phyloP scores from a whole-genome alignment of 192 early-diverging fungal species.

The Coemansia pectinata region DNA sequence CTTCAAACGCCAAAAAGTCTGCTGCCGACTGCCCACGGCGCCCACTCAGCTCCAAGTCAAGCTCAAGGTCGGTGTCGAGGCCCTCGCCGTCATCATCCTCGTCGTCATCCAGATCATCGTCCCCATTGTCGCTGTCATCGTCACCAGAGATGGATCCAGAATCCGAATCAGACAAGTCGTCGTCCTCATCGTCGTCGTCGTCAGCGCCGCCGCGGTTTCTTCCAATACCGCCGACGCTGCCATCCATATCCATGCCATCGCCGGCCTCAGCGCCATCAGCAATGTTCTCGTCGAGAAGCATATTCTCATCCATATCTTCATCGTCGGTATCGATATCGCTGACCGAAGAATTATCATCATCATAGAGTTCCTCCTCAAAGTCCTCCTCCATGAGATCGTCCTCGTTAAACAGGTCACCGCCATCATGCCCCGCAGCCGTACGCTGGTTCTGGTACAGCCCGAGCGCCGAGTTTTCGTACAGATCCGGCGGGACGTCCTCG shows the following conservation, averaged over 20 bases:
- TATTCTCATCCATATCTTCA: slow-evolving; percentile 60
- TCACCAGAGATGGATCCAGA: slow-evolving; percentile 57
- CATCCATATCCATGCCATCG: slow-evolving; percentile 56
- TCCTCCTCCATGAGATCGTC: slow-evolving; percentile 49
- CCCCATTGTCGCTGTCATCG: slow-evolving; percentile 50
- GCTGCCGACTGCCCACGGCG: background rate
- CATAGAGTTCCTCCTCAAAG: slow-evolving; percentile 56
- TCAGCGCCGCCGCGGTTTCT: slow-evolving; percentile 19
- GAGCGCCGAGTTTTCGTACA: slow-evolving; percentile 55
- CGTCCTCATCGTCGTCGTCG: slow-evolving; percentile 58
- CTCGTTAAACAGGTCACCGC: slow-evolving; percentile 25
- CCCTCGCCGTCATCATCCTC: slow-evolving; percentile 41
- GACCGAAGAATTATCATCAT: slow-evolving; percentile 59
- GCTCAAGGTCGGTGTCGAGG: background rate
- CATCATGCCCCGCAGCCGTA: slow-evolving; percentile 21
- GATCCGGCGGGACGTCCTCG: slow-evolving; percentile 56
- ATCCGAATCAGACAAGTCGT: slow-evolving; percentile 56
- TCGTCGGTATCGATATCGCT: slow-evolving; percentile 77
- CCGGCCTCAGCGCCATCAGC: slow-evolving; percentile 73
- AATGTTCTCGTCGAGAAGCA: slow-evolving; percentile 49
- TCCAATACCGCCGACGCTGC: slow-evolving; percentile 54
- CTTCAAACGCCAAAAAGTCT: slow-evolving; percentile 24
- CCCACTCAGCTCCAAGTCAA: background rate
- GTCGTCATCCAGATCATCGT: slow-evolving; percentile 22
- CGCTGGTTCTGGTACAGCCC: slow-evolving; percentile 57